Base-by-base conservation (phyloP, 2,329 filamentous ascomycete species). In the Exophiala bonariae region DNA sequence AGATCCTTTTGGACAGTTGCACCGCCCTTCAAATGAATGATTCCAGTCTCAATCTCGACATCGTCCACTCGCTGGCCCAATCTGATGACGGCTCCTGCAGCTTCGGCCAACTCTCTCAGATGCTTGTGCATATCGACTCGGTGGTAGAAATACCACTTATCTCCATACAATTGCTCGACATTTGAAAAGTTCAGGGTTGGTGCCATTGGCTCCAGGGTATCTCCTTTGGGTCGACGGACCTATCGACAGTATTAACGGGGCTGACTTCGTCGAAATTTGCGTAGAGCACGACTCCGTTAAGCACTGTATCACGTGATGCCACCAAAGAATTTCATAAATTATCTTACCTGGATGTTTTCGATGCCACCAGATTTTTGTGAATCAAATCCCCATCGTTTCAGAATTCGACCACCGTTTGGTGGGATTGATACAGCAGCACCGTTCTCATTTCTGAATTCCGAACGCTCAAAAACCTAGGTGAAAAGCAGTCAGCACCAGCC, bases 111-210 rank as follows among this genome's bases (percentile, higher is more conserved):
- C 16, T 60, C 20, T 39, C 66, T 65, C 3, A 72, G 54, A 16
- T 63, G 55, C 19, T 63, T 64, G 49, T 73, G 70, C 34, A 74
- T 55, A 48, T 73, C 70, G 18, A 71, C 65, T n/a, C 70, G 63
- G 49, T 73, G 70, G 9, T 66, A 62, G 2, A 67, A 59, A 30
- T 62, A 65, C 55, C 57, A 58, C 34, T 56, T 52, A 40, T 51
- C 52, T 18, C 60, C 59, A 39, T 50, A 60, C 32, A 47, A 41
- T 35, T 55, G 33, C 31, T 50, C 45, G 13, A 50, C 49, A 31
- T 59, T 52, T 23, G 52, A 38, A 33, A 59, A 59, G 22, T 47
- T 46, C 16, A 59, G 38, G 3, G 56, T 59, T 6, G 56, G 54
- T 9, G 54, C 56, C 54, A 59, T 59, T 13, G 56, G 54, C 30